These are phyloP conservation scores for Phanerochaete sordida DNA, from an alignment of 768 basidiomycete species.

Conservation along the genomic window DNA sequence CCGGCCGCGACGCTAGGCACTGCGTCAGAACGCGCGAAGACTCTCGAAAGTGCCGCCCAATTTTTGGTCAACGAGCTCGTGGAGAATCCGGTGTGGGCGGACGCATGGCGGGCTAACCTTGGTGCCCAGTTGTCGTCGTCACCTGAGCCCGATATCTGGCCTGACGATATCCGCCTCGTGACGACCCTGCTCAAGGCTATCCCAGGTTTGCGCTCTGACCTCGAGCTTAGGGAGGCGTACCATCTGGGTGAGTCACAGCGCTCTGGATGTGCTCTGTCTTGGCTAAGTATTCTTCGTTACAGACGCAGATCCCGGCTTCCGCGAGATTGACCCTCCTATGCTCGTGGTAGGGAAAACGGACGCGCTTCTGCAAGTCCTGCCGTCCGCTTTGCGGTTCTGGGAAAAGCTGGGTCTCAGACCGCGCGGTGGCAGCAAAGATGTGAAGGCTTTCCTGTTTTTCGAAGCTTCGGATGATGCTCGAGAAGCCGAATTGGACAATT, in stretches of 20 bases:
- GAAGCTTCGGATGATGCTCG: slow-evolving; percentile 56
- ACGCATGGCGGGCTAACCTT: slow-evolving; percentile 52
- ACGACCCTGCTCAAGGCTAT: slow-evolving; percentile 40
- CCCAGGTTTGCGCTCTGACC: slow-evolving; percentile 34
- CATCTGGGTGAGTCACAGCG: background rate
- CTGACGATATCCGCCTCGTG: slow-evolving; percentile 49
- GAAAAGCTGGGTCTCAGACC: slow-evolving; percentile 78
- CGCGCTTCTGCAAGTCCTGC: slow-evolving; percentile 62
- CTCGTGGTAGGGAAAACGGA: slow-evolving; percentile 67
- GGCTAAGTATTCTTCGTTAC: background rate
- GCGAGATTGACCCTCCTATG: slow-evolving; percentile 48
- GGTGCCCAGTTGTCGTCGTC: slow-evolving; percentile 17
- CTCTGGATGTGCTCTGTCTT: slow-evolving; percentile 13
- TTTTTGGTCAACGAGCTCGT: slow-evolving; percentile 67
- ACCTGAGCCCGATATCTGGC: slow-evolving; percentile 45
- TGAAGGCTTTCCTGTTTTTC: slow-evolving; percentile 63
- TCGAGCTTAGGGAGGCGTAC: slow-evolving; percentile 32
- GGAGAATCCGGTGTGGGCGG: slow-evolving; percentile 68
- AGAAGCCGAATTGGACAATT: slow-evolving; percentile 45
- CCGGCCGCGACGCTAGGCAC: slow-evolving; percentile 69
- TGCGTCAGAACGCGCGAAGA: slow-evolving; percentile 60
- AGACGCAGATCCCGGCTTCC: background rate
- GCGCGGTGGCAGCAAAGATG: slow-evolving; percentile 65
- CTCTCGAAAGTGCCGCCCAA: slow-evolving; percentile 63
- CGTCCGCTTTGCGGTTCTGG: slow-evolving; percentile 79